phyloP scores from a whole-genome alignment of 2,329 filamentous ascomycete genomes.

The Ascocoryne sarcoides region DNA sequence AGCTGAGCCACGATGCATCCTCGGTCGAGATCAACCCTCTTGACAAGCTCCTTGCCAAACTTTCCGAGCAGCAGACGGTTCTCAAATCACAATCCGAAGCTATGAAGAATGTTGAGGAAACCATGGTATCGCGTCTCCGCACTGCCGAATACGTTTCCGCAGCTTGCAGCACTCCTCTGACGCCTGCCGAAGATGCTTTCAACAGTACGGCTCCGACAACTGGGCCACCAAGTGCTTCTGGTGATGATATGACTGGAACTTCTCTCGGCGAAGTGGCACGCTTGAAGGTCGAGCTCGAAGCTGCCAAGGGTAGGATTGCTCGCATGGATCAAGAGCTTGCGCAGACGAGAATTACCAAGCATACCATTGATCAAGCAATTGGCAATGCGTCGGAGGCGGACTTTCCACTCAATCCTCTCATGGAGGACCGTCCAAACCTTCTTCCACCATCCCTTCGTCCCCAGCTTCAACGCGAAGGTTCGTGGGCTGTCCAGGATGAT shows the following conservation, averaged over 20 bases:
- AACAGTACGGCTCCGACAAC: slow-evolving; percentile 39
- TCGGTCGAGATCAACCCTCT: slow-evolving; percentile 42
- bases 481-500: slow-evolving; percentile 47
- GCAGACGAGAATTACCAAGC: slow-evolving; percentile 51
- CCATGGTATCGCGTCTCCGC: slow-evolving; percentile 18
- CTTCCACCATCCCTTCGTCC: slow-evolving; percentile 29
- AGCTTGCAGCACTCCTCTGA: slow-evolving; percentile 53
- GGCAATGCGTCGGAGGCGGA: slow-evolving; percentile 40
- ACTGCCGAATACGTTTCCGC: slow-evolving; percentile 39
- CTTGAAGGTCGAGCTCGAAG: slow-evolving; percentile 62
- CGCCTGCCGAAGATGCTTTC: slow-evolving; percentile 45
- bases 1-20: slow-evolving; percentile 37
- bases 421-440: slow-evolving; percentile 14
- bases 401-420: slow-evolving; percentile 18
- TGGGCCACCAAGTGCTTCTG: slow-evolving; percentile 42
- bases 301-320: slow-evolving; percentile 61
- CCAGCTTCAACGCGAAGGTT: slow-evolving; percentile 33
- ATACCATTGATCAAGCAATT: slow-evolving; percentile 47
- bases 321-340: slow-evolving; percentile 64
- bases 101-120: slow-evolving; percentile 32
- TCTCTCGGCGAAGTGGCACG: slow-evolving; percentile 52
- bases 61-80: slow-evolving; percentile 61
- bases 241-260: slow-evolving; percentile 23
- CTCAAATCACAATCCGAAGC: slow-evolving; percentile 50
- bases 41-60: slow-evolving; percentile 64